Evolutionary conservation across 306 rosid genomes (phyloP).

Genomic region (Amphicarpaea edgeworthii): DNA sequence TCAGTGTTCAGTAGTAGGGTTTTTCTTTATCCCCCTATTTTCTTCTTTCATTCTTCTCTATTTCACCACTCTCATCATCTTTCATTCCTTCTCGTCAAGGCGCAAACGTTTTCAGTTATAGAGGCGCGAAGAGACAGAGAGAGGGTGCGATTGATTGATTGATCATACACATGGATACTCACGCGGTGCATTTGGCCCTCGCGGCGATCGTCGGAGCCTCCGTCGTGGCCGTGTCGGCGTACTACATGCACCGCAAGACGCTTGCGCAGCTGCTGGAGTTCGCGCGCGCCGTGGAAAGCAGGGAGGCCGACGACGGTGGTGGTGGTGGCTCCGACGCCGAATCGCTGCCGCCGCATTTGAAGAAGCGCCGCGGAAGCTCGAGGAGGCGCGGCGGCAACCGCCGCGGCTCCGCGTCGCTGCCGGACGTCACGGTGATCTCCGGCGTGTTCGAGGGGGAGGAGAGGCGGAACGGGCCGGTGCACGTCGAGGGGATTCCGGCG

Average conservation of each 20-base stretch:
- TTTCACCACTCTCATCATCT: neutral
- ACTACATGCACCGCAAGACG: slow-evolving; percentile 93
- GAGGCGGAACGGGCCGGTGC: slow-evolving; percentile 64
- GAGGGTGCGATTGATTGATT: slow-evolving; percentile 15
- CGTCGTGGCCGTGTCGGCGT: slow-evolving; percentile 86
- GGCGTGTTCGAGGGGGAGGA: slow-evolving; percentile 63
- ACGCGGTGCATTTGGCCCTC: slow-evolving; percentile 85
- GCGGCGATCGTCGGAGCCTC: slow-evolving; percentile 98
- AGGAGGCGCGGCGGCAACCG: slow-evolving; percentile 60
- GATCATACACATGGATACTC: slow-evolving; percentile 72
- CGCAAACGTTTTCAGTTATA: slow-evolving; percentile 4
- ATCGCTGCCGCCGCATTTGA: slow-evolving; percentile 59
- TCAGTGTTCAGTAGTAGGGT: slow-evolving; percentile 60
- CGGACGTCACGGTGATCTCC: slow-evolving; percentile 76
- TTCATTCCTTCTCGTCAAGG: too few species aligned
- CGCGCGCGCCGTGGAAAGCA: slow-evolving; percentile 83
- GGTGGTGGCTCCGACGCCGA: slow-evolving; percentile 51
- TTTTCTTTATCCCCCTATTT: slow-evolving; percentile 23
- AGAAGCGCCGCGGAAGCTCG: slow-evolving; percentile 57
- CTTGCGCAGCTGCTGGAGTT: slow-evolving; percentile 85
- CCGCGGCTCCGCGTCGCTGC: slow-evolving; percentile 71
- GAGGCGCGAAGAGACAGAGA: slow-evolving; percentile 2
- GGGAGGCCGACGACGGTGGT: slow-evolving; percentile 54
- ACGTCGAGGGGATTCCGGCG: slow-evolving; percentile 75
- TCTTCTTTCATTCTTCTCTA: neutral